Conservation (phyloP, 345 rosid species). For the Citropsis articulata region DNA sequence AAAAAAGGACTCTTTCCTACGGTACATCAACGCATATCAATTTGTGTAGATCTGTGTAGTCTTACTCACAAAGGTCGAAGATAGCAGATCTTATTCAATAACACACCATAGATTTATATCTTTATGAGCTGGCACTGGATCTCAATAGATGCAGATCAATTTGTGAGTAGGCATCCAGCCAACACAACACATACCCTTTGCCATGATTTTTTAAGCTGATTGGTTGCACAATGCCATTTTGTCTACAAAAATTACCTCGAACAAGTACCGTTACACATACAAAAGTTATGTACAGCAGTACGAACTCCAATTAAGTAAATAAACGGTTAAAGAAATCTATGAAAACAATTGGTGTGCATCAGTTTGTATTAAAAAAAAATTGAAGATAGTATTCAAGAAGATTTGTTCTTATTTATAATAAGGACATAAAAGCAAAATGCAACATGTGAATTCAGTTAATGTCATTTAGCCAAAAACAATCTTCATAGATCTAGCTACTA, state of each 20-base stretch:
- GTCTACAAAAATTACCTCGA: too few relatives aligned
- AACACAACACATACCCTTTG: not conserved
- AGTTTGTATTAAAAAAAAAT: too few relatives aligned
- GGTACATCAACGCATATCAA: not conserved
- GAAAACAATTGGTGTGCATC: too few relatives aligned
- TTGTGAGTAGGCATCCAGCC: not conserved
- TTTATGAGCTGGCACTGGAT: slow-evolving; percentile 10
- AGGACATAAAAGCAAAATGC: not conserved
- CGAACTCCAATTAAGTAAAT: too few relatives aligned
- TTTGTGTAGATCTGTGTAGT: not conserved
- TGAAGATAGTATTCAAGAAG: too few relatives aligned
- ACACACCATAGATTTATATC: not conserved
- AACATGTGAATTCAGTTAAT: not conserved
- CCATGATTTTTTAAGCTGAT: not conserved
- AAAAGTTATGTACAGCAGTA: too few relatives aligned
- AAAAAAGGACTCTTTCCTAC: not conserved
- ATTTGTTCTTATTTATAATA: too few relatives aligned
- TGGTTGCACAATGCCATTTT: not conserved
- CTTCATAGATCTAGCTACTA: not conserved
- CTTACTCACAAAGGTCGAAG: not conserved
- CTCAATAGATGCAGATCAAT: not conserved
- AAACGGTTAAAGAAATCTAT: too few relatives aligned
- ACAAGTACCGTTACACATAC: too few relatives aligned
- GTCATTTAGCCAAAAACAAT: not conserved
- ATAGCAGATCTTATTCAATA: not conserved